Evolutionary conservation across 2,329 filamentous ascomycete species (phyloP).

Genomic region (Fusarium sp.): DNA sequence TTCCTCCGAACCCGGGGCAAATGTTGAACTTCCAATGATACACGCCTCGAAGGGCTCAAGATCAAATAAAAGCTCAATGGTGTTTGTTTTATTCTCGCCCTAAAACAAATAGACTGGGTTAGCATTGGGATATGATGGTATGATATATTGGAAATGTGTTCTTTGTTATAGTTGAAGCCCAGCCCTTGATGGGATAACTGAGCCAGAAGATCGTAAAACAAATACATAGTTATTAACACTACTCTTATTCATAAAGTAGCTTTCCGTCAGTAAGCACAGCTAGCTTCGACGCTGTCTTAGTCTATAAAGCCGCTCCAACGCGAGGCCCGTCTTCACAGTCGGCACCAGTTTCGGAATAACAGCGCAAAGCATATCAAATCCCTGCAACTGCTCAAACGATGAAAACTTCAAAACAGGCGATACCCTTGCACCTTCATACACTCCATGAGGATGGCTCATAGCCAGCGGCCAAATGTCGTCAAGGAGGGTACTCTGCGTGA

Average conservation of each 20-base stretch:
- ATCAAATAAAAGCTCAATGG: too few relatives aligned
- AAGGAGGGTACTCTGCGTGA: slow-evolving; percentile 36
- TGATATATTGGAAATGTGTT: too few relatives aligned
- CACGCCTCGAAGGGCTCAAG: too few relatives aligned
- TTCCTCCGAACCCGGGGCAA: too few relatives aligned
- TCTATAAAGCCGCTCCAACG: not conserved
- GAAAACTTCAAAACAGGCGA: slow-evolving; percentile 13
- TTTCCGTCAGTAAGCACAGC: not conserved
- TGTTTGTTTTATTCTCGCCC: too few relatives aligned
- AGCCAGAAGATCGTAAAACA: too few relatives aligned
- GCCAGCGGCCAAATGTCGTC: slow-evolving; percentile 38
- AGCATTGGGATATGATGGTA: too few relatives aligned
- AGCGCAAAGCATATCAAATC: slow-evolving; percentile 2
- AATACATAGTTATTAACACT: not conserved
- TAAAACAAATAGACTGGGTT: too few relatives aligned
- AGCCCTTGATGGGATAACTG: too few relatives aligned
- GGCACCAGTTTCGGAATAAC: slow-evolving; percentile 7
- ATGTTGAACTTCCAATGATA: too few relatives aligned
- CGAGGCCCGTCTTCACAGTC: not conserved
- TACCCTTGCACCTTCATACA: slow-evolving; percentile 29
- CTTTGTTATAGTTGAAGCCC: too few relatives aligned
- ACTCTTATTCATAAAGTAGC: not conserved
- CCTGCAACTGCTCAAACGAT: not conserved
- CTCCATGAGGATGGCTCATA: slow-evolving; percentile 22
- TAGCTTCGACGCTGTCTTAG: not conserved